Conservation (phyloP, 768 basidiomycete genomes). For the Flagelloscypha sp. region DNA sequence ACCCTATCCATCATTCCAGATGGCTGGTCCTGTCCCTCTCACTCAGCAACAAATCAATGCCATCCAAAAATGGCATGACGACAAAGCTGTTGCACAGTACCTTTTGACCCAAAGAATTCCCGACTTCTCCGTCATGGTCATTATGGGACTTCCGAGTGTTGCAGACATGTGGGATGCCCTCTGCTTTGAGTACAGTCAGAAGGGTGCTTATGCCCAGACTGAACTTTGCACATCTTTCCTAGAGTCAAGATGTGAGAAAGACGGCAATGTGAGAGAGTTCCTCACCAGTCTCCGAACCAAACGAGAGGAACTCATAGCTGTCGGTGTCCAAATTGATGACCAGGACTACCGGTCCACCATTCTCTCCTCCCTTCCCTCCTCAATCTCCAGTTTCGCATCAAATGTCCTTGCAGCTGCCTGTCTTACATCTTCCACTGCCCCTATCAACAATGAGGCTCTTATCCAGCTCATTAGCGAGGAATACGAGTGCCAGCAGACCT, state of each 20-base stretch:
- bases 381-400: conserved; percentile 7
- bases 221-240: conserved; percentile 10
- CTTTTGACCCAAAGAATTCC: conserved; percentile 25
- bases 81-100: conserved; percentile 23
- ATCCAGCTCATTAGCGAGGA: conserved; percentile 12
- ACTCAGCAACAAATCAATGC: conserved; percentile 3
- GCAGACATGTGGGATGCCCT: conserved; percentile 24
- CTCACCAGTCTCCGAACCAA: conserved; percentile 1
- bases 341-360: conserved; percentile 10
- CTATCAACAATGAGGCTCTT: conserved; percentile 4
- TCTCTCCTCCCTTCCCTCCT: conserved; percentile 5
- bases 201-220: conserved; percentile 5
- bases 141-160: conserved; percentile 18
- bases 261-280: conserved; percentile 10
- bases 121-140: conserved; percentile 20
- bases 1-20: conserved; percentile 7
- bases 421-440: conserved; percentile 1
- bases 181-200: conserved; percentile 19
- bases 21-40: conserved; percentile 1
- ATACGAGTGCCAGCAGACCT: conserved; percentile 11
- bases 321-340: conserved; percentile 4
- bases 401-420: not conserved
- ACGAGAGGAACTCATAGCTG: conserved; percentile 1
- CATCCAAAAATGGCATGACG: conserved; percentile 26
- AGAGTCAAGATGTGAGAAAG: conserved; percentile 8